A percentile compares a stretch with the other conserved stretches of the same genome.
These are phyloP conservation scores for Scedosporium dehoogii DNA, from an alignment of 2,329 filamentous ascomycete genomes.

Conservation along the genomic window DNA sequence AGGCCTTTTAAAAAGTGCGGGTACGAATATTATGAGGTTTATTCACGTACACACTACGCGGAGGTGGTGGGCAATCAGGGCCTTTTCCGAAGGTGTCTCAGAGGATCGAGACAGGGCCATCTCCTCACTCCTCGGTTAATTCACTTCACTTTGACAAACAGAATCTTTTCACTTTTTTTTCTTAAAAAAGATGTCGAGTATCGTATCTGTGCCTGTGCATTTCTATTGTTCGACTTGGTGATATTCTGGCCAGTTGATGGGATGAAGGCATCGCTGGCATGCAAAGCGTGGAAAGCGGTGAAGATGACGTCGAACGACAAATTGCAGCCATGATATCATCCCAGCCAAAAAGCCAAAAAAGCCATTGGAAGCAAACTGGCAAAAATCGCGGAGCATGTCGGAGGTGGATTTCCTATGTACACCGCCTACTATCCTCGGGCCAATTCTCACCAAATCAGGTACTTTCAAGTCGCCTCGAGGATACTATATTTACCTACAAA, in stretches of 20 bases:
- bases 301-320: slow-evolving; percentile 2
- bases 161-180: too few species aligned
- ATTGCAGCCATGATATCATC: background rate
- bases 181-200: background rate
- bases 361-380: background rate
- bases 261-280: background rate
- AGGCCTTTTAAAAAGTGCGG: background rate
- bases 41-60: background rate
- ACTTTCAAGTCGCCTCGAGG: too few species aligned
- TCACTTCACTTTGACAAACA: too few species aligned
- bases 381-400: too few species aligned
- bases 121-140: too few species aligned
- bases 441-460: background rate
- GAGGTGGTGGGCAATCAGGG: background rate
- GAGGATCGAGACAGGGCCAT: background rate
- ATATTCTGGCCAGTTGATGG: background rate
- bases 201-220: background rate
- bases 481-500: background rate
- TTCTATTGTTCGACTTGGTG: background rate
- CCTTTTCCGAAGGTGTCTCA: background rate
- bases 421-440: background rate
- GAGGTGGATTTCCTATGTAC: background rate
- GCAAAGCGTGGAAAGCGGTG: background rate
- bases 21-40: background rate
- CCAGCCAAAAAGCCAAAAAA: background rate